Conservation (phyloP, 169 alveolate species). For the Cystoisospora suis region DNA sequence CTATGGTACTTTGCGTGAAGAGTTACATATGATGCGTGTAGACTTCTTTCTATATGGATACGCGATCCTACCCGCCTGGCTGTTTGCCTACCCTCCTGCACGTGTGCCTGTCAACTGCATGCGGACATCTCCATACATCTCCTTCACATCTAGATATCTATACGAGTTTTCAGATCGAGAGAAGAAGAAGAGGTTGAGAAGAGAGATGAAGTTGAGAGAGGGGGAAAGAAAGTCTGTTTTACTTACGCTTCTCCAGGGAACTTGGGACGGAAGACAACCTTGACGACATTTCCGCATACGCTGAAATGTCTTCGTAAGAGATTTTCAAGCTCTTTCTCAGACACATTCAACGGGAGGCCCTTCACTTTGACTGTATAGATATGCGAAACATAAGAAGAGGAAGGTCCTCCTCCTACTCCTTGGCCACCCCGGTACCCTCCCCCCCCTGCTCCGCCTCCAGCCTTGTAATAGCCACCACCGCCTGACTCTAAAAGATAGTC, state of each 20-base stretch:
- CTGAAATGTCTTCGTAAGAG: not conserved
- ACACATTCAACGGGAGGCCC: not conserved
- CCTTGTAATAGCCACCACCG: not conserved
- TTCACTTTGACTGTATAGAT: conserved; percentile 18
- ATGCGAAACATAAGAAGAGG: not conserved
- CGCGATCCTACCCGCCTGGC: too few relatives aligned
- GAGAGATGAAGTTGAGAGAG: too few relatives aligned
- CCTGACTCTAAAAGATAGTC: conserved; percentile 20
- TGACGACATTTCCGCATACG: conserved; percentile 23
- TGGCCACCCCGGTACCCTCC: not conserved
- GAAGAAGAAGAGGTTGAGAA: too few relatives aligned
- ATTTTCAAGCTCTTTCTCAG: conserved; percentile 10
- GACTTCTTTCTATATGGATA: too few relatives aligned
- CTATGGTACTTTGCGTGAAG: too few relatives aligned
- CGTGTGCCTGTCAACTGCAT: too few relatives aligned
- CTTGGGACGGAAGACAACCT: not conserved
- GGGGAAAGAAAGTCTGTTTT: too few relatives aligned
- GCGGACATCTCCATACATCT: too few relatives aligned
- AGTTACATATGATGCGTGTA: too few relatives aligned
- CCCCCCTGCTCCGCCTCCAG: not conserved
- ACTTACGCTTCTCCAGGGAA: conserved; percentile 30
- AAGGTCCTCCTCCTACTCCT: not conserved
- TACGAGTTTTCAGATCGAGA: too few relatives aligned
- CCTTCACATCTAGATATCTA: too few relatives aligned
- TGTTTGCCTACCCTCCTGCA: too few relatives aligned